Evolutionary conservation across 345 rosid species (phyloP).

Genomic region (Cardamine occulta): DNA sequence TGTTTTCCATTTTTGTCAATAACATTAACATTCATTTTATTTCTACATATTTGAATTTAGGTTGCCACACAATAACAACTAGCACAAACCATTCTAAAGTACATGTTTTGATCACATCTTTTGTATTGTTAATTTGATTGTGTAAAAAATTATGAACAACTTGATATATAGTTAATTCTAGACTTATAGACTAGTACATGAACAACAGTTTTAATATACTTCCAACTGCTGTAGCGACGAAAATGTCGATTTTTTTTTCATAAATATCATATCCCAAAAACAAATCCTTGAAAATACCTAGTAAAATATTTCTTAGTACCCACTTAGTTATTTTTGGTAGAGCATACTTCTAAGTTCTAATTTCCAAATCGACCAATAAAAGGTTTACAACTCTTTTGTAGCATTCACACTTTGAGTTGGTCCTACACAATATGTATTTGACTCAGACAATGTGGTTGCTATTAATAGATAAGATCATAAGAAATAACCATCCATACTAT

Average conservation of each 20-base stretch:
- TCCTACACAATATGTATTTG: neutral
- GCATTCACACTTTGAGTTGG: slow-evolving; percentile 1
- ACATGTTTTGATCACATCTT: neutral
- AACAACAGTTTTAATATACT: neutral
- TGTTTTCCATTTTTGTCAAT: neutral
- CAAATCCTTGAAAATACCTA: neutral
- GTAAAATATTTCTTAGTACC: neutral
- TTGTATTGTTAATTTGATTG: neutral
- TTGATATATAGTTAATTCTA: no score
- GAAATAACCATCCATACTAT: neutral
- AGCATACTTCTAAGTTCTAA: neutral
- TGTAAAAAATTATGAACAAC: no score
- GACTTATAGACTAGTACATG: neutral
- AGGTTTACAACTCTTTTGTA: neutral
- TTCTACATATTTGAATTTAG: neutral
- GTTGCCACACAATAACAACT: neutral
- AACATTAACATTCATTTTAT: neutral
- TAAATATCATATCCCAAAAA: neutral
- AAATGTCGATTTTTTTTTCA: neutral
- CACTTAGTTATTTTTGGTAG: neutral
- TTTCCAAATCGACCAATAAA: neutral
- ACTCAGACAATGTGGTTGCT: slow-evolving; percentile 11
- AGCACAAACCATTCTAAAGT: neutral
- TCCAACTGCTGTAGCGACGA: neutral
- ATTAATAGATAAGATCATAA: slow-evolving; percentile 3